Evolutionary conservation across 148 eudicot species (phyloP).

Genomic region (Chenopodium album): DNA sequence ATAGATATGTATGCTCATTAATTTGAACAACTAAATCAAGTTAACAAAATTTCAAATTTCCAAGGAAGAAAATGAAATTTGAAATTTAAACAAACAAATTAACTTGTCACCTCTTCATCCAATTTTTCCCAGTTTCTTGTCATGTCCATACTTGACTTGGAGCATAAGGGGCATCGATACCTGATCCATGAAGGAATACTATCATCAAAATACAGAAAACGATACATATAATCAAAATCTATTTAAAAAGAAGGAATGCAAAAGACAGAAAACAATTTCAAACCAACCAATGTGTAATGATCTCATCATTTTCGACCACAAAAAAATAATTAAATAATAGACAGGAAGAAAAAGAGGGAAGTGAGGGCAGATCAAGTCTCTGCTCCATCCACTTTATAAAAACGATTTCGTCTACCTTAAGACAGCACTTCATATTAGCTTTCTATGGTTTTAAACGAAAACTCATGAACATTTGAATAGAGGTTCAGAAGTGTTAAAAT

Average conservation of each 20-base stretch:
- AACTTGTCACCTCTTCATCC: slow-evolving; percentile 61
- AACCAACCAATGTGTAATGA: background rate
- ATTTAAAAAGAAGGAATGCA: background rate
- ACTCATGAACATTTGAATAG: background rate
- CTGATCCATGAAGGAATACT: slow-evolving; percentile 31
- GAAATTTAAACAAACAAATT: background rate
- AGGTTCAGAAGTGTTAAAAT: background rate
- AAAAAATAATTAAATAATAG: background rate
- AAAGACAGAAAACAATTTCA: background rate
- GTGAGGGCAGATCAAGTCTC: background rate
- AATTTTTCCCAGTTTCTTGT: slow-evolving; percentile 55
- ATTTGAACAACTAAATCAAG: background rate
- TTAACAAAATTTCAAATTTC: background rate
- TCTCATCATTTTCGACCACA: background rate
- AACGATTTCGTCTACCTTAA: background rate
- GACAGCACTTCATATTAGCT: background rate
- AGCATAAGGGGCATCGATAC: slow-evolving; percentile 93
- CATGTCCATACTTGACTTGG: slow-evolving; percentile 64
- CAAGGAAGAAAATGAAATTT: background rate
- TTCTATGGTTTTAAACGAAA: background rate
- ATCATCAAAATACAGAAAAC: background rate
- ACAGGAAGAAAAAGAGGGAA: background rate
- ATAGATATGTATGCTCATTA: background rate
- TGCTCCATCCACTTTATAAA: background rate
- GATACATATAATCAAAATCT: background rate